Conservation (phyloP, 192 early-diverging fungal species). For the Coemansia sp. region DNA sequence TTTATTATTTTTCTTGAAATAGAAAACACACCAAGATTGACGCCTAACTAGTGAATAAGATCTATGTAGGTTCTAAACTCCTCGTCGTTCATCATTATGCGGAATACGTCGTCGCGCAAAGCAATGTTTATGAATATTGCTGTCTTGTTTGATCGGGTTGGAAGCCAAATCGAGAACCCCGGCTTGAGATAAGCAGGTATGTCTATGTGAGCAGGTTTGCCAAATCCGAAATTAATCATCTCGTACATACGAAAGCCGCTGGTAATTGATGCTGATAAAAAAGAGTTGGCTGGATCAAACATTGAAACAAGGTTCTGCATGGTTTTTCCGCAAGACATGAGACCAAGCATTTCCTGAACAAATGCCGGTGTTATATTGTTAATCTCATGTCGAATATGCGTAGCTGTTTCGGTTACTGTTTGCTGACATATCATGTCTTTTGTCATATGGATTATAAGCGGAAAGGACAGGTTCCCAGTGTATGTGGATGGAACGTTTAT, state of each 20-base stretch:
- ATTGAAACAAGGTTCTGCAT: slow-evolving; percentile 21
- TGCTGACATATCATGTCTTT: slow-evolving; percentile 17
- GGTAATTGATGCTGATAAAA: slow-evolving; percentile 40
- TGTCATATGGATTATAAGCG: slow-evolving; percentile 26
- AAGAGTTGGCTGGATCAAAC: slow-evolving; percentile 26
- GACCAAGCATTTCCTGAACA: slow-evolving; percentile 5
- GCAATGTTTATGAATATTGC: slow-evolving; percentile 20
- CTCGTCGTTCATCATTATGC: slow-evolving; percentile 12
- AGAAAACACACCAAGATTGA: background rate
- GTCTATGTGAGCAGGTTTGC: slow-evolving; percentile 30
- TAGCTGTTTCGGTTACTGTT: slow-evolving; percentile 35
- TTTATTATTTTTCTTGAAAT: too few relatives aligned
- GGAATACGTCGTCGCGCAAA: slow-evolving; percentile 24
- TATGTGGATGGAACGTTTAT: slow-evolving; percentile 21
- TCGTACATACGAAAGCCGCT: slow-evolving; percentile 31
- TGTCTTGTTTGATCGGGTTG: slow-evolving; percentile 1
- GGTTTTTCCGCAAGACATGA: slow-evolving; percentile 17
- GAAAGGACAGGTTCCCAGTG: slow-evolving; percentile 42
- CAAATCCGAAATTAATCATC: slow-evolving; percentile 31
- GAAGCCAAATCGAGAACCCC: slow-evolving; percentile 49
- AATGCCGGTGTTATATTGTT: slow-evolving; percentile 10
- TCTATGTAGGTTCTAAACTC: slow-evolving; percentile 36
- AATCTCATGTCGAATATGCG: slow-evolving; percentile 26
- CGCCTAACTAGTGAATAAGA: slow-evolving; percentile 5
- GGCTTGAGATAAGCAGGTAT: slow-evolving; percentile 37